Conservation (phyloP, 1,284 basidiomycete species). For the Hymenochaete sp. region DNA sequence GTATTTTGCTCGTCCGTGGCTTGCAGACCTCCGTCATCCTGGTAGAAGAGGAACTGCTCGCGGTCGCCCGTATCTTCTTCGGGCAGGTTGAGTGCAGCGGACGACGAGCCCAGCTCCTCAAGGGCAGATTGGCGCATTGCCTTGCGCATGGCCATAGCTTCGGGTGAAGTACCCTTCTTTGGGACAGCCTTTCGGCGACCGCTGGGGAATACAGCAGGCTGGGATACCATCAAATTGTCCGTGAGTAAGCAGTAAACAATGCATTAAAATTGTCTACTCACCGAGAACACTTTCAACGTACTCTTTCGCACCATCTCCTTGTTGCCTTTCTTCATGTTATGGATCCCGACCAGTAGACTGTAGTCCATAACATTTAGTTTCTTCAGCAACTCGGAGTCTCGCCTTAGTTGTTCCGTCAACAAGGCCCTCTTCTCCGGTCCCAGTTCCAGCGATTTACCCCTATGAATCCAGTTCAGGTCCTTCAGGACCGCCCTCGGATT, state of each 20-base stretch:
- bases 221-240: background rate
- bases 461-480: conserved; percentile 93
- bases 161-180: conserved; percentile 51
- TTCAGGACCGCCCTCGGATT: conserved; percentile 90
- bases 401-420: conserved; percentile 80
- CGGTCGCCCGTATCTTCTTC: conserved; percentile 66
- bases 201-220: conserved; percentile 54
- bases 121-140: conserved; percentile 81
- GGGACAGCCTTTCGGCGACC: conserved; percentile 46
- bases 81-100: conserved; percentile 57
- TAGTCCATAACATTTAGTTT: conserved; percentile 93
- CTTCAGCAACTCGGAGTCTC: conserved; percentile 84
- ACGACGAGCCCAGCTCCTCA: conserved; percentile 50
- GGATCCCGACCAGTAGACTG: conserved; percentile 87
- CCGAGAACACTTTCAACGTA: conserved; percentile 88
- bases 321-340: conserved; percentile 88
- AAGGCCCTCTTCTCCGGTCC: conserved; percentile 92
- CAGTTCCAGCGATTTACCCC: conserved; percentile 71
- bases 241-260: background rate
- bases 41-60: conserved; percentile 87
- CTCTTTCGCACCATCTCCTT: conserved; percentile 84
- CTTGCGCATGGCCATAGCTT: conserved; percentile 76
- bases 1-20: conserved; percentile 84
- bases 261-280: conserved; percentile 30
- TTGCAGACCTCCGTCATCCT: conserved; percentile 90